These are phyloP conservation scores for Boletus tomentosulus DNA, from an alignment of 768 basidiomycete species.

Conservation along the genomic window DNA sequence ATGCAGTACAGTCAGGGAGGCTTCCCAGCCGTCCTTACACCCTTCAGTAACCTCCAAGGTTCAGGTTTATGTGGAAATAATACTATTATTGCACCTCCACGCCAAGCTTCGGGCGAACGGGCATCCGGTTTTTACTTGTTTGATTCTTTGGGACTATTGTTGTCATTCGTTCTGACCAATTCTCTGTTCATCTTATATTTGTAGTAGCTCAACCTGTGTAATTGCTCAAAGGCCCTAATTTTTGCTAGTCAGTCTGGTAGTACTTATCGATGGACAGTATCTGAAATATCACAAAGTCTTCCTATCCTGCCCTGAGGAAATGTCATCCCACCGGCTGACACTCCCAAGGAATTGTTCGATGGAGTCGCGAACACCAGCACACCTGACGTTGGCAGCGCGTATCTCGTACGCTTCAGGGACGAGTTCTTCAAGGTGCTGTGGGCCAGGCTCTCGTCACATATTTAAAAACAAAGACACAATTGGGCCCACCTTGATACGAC, in stretches of 20 bases:
- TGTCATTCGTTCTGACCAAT: constrained; percentile 8
- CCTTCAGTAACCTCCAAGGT: constrained; percentile 29
- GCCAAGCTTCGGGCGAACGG: constrained; percentile 4
- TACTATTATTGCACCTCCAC: not conserved
- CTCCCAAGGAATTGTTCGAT: constrained; percentile 21
- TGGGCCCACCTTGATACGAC: constrained; percentile 61
- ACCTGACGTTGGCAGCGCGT: constrained; percentile 53
- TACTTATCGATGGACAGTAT: not conserved
- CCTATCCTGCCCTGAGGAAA: not conserved
- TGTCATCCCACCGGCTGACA: constrained; percentile 13
- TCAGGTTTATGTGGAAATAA: constrained; percentile 37
- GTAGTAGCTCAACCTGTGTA: not conserved
- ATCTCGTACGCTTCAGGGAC: constrained; percentile 57
- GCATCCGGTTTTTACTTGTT: not conserved
- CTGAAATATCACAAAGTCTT: not conserved
- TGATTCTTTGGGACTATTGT: not conserved
- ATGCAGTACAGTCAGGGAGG: constrained; percentile 65
- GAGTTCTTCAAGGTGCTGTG: constrained; percentile 47
- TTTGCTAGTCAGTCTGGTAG: not conserved
- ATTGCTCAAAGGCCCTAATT: not conserved
- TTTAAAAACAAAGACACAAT: not conserved
- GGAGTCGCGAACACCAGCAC: constrained; percentile 38
- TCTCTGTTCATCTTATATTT: constrained; percentile 1
- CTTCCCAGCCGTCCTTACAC: constrained; percentile 36
- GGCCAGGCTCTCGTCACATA: not conserved